Conservation (phyloP, 371 early-diverging fungal species). For the Mortierella sp. region DNA sequence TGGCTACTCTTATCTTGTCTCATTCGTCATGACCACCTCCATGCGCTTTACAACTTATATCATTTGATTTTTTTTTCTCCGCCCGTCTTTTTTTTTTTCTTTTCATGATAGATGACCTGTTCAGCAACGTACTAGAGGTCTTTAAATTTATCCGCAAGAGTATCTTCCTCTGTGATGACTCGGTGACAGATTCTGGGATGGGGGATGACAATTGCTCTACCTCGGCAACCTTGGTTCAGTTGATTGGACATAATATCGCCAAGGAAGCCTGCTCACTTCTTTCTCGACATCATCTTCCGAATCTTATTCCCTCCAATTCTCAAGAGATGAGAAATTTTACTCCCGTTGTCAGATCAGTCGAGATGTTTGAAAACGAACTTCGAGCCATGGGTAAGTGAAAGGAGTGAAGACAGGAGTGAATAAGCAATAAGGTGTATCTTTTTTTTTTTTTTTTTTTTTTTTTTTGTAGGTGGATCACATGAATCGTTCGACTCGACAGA, state of each 20-base stretch:
- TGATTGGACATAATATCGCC: conserved; percentile 43
- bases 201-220: conserved; percentile 16
- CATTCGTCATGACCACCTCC: too few species aligned
- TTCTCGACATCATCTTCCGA: conserved; percentile 22
- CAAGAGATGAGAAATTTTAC: conserved; percentile 26
- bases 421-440: too few species aligned
- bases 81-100: not conserved
- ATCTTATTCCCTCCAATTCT: conserved; percentile 23
- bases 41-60: too few species aligned
- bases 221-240: conserved; percentile 29
- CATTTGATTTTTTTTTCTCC: not conserved
- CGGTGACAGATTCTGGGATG: conserved; percentile 6
- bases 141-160: conserved; percentile 30
- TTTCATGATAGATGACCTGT: conserved; percentile 12
- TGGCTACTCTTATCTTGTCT: too few species aligned
- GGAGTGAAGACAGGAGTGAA: too few species aligned
- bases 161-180: conserved; percentile 30
- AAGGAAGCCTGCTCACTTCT: conserved; percentile 38
- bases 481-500: too few species aligned
- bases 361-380: conserved; percentile 36
- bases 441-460: not conserved
- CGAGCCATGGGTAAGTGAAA: conserved; percentile 37
- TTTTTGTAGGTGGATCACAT: not conserved
- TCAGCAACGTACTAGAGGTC: conserved; percentile 18
- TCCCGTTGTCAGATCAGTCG: conserved; percentile 19